A percentile compares a stretch with the other conserved stretches of the same genome.
phyloP scores from a whole-genome alignment of 1,284 basidiomycete genomes.

The Mycena citricolor region DNA sequence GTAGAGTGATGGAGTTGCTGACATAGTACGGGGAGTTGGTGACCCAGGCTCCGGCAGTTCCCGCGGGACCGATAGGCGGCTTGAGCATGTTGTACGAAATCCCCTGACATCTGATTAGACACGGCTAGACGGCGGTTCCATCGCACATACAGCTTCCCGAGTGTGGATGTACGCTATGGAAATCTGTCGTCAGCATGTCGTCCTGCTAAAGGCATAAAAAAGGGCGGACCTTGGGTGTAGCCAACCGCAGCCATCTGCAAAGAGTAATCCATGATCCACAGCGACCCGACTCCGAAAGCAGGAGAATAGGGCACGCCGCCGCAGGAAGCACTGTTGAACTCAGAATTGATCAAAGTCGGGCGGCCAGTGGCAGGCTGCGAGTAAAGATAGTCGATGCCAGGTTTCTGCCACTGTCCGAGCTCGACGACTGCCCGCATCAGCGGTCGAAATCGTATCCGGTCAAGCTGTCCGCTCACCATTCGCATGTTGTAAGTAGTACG shows the following conservation, averaged over 20 bases:
- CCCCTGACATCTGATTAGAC: conserved; percentile 32
- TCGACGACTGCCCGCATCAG: conserved; percentile 30
- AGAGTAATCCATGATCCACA: conserved; percentile 60
- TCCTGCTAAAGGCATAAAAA: no score
- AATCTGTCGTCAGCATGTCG: neutral
- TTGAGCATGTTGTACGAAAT: conserved; percentile 52
- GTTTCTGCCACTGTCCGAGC: conserved; percentile 45
- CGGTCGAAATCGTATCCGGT: neutral
- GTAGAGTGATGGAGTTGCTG: neutral
- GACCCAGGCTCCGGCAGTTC: conserved; percentile 42
- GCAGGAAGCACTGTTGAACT: conserved; percentile 69
- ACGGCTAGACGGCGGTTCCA: no score
- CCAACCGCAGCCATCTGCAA: conserved; percentile 52
- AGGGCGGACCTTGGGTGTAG: conserved; percentile 32
- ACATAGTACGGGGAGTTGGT: conserved; percentile 55
- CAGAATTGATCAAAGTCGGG: conserved; percentile 53
- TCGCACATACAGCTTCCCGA: conserved; percentile 34
- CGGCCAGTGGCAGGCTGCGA: conserved; percentile 23
- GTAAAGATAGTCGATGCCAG: conserved; percentile 37
- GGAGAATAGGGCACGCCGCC: conserved; percentile 59
- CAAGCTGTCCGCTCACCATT: conserved; percentile 32
- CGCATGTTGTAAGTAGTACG: conserved; percentile 39
- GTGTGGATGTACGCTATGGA: conserved; percentile 48
- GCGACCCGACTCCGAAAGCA: conserved; percentile 56
- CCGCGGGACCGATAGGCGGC: conserved; percentile 40